Conservation (phyloP, 768 basidiomycete genomes). For the Coprinellus micaceus region DNA sequence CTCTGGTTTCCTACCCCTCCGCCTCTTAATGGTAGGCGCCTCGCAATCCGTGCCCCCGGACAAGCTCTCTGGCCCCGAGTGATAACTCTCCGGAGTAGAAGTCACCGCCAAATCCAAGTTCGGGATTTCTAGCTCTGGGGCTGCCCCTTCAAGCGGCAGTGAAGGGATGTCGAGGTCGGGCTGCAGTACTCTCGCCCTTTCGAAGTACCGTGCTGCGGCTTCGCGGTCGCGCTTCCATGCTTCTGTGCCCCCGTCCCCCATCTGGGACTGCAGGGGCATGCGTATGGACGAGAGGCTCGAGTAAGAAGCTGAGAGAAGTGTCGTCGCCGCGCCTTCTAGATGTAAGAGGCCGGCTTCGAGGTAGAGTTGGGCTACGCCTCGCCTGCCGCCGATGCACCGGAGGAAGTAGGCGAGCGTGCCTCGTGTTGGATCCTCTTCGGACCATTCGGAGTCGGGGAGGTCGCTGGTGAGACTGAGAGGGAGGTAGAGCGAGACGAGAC, state of each 20-base stretch:
- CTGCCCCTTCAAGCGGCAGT: constrained; percentile 47
- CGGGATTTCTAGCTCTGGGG: constrained; percentile 62
- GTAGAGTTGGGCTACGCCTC: constrained; percentile 70
- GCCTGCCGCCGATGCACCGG: constrained; percentile 62
- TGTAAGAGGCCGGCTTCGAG: constrained; percentile 76
- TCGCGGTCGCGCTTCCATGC: constrained; percentile 75
- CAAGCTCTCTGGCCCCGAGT: constrained; percentile 30
- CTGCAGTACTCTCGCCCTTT: constrained; percentile 57
- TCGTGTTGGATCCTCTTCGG: constrained; percentile 37
- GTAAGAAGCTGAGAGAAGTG: constrained; percentile 69
- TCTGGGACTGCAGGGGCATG: constrained; percentile 49
- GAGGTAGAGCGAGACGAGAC: constrained; percentile 70
- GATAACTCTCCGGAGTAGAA: constrained; percentile 32
- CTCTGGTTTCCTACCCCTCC: constrained; percentile 58
- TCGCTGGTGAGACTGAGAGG: constrained; percentile 49
- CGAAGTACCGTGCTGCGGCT: constrained; percentile 67
- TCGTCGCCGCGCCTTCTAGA: constrained; percentile 74
- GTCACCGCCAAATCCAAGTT: constrained; percentile 48
- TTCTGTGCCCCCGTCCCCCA: constrained; percentile 57
- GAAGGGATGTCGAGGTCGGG: constrained; percentile 67
- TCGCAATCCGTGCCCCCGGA: constrained; percentile 36
- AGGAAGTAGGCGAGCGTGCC: constrained; percentile 61
- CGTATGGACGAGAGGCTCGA: constrained; percentile 77
- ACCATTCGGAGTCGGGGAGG: constrained; percentile 18
- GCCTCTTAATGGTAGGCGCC: constrained; percentile 38